These are phyloP conservation scores for Luffa aegyptiaca DNA, from an alignment of 306 rosid genomes.

Conservation along the genomic window DNA sequence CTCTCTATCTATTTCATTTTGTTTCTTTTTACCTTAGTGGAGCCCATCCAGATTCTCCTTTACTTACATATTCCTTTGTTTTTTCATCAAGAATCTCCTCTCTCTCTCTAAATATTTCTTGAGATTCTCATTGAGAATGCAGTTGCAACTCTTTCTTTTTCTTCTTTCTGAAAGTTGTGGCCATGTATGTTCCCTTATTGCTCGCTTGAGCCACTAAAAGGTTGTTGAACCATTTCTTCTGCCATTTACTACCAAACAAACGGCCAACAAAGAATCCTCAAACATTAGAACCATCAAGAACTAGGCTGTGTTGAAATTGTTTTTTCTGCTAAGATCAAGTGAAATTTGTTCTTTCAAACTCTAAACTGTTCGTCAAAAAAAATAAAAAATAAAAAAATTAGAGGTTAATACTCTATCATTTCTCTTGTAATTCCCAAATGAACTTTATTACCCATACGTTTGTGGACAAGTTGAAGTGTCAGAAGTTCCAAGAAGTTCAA, in stretches of 20 bases:
- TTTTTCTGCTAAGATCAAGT: background rate
- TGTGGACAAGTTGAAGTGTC: background rate
- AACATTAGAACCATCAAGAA: background rate
- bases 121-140: background rate
- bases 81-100: background rate
- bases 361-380: background rate
- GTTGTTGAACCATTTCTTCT: background rate
- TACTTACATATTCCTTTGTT: conserved; percentile 4
- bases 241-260: background rate
- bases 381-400: too few species aligned
- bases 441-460: background rate
- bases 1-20: background rate
- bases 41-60: conserved; percentile 27
- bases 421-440: background rate
- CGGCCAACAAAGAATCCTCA: background rate
- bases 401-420: background rate
- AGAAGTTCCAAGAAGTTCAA: background rate
- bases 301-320: background rate
- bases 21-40: conserved; percentile 30
- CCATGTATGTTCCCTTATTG: background rate
- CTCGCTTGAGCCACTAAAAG: background rate
- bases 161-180: background rate
- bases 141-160: background rate
- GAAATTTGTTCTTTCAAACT: background rate
- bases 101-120: background rate